Evolutionary conservation across 2,329 filamentous ascomycete species (phyloP), one percentile per base, ranked within the genome.

Genomic region (Saccharata proteae): DNA sequence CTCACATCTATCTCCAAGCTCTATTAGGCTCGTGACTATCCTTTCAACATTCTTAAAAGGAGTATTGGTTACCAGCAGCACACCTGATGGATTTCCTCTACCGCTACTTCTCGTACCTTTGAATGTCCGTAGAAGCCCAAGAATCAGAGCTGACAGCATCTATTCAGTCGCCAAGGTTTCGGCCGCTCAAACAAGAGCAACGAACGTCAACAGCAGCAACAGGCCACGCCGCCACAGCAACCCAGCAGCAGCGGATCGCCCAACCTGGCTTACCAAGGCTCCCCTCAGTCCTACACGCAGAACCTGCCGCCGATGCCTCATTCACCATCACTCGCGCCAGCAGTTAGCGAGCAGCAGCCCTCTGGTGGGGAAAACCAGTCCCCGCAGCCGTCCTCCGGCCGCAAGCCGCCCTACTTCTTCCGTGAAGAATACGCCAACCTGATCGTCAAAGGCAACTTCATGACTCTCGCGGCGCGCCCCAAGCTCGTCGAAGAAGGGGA

Each of bases 391-490:
- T 43, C 49, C 38, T 40, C 76, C 48, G 73, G 77, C 43, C 63
- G 81, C 37, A 77, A 77, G 37, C 68, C 72, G 23, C 81, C 81
- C 11, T 61, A 82, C 38, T 85, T 81, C 74, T 73, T 85, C 47
- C 78, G 81, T 48, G 69, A 78, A 34, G 62, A 74, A 39, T 80
- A 82, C 51, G 77, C 80, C 33, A 81, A 79, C 52, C 76, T 93
- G 49, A 93, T 93, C 42, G 86, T 94, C 49, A 93, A 88, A 64
- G 88, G 88, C 37, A 96, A 94, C 62, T 94, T 96, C 54, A 84
- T 93, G 78, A 94, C 88, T 8, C 62, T 96, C 37, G 92, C 86
- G 47, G 84, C 85, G 29, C 80, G 86, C 51, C 88, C 88, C 14
- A 86, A 88, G 63, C 86, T 90, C 35, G 82, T 94, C 26, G 88